Evolutionary conservation across 2,329 filamentous ascomycete genomes (phyloP).

Genomic region (Talaromyces sp.): DNA sequence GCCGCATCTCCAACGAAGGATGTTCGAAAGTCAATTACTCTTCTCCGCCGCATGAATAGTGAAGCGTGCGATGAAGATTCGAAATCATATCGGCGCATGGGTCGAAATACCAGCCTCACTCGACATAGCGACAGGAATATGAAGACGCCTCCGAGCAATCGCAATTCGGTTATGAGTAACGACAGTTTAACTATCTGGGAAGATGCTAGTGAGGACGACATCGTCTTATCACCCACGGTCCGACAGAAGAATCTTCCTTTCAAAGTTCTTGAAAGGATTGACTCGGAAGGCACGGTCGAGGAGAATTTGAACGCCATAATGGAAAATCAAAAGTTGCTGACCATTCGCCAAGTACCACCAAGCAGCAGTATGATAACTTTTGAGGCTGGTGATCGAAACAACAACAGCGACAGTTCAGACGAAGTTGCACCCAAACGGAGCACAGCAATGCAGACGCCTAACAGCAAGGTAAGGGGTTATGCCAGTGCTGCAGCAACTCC

Average conservation of each 20-base stretch:
- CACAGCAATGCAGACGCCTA: slow-evolving; percentile 23
- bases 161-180: slow-evolving; percentile 24
- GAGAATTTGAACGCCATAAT: neutral
- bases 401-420: slow-evolving; percentile 5
- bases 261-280: slow-evolving; percentile 19
- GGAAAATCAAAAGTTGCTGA: neutral
- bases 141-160: slow-evolving; percentile 14
- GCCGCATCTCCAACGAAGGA: slow-evolving; percentile 23
- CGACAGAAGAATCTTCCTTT: slow-evolving; percentile 19
- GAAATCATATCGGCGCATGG: slow-evolving; percentile 19
- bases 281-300: slow-evolving; percentile 17
- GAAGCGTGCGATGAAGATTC: slow-evolving; percentile 23
- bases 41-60: slow-evolving; percentile 29
- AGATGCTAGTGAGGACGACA: slow-evolving; percentile 27
- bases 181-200: slow-evolving; percentile 40
- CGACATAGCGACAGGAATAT: slow-evolving; percentile 2
- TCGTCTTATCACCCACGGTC: neutral
- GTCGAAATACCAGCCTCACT: slow-evolving; percentile 16
- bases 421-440: slow-evolving; percentile 7
- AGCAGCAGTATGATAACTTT: slow-evolving; percentile 19
- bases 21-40: slow-evolving; percentile 31
- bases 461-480: slow-evolving; percentile 25
- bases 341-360: slow-evolving; percentile 13
- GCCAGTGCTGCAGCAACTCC: slow-evolving; percentile 33
- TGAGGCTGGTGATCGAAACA: slow-evolving; percentile 3